A percentile compares a stretch with the other conserved stretches of the same genome.
Evolutionary conservation across 192 early-diverging fungal genomes (phyloP).

Genomic region (Paraglomus occultum): DNA sequence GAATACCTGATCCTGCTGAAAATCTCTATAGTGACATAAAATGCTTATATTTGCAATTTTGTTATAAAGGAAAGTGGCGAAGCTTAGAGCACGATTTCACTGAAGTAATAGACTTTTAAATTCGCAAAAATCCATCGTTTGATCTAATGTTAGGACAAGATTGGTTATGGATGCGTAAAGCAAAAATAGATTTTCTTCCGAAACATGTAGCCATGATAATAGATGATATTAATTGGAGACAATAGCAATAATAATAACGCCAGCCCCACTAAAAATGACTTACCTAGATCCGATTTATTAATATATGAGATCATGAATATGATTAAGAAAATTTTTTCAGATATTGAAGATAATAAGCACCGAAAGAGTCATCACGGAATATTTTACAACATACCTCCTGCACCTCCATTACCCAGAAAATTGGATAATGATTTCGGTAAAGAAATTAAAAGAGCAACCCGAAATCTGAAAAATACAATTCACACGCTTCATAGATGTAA

Average conservation of each 20-base stretch:
- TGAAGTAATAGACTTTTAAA: background rate
- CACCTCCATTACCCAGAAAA: background rate
- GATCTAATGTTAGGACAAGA: slow-evolving; percentile 16
- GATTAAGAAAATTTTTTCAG: too few relatives aligned
- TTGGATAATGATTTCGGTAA: background rate
- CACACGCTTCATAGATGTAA: background rate
- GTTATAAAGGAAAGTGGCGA: background rate
- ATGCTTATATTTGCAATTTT: background rate
- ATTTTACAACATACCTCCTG: too few relatives aligned
- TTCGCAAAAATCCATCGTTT: slow-evolving; percentile 20
- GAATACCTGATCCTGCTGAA: slow-evolving; percentile 1
- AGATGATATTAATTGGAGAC: background rate
- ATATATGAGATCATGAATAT: too few relatives aligned
- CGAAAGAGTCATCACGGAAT: too few relatives aligned
- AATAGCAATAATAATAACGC: background rate
- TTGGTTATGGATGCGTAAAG: slow-evolving; percentile 19
- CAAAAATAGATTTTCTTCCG: slow-evolving; percentile 4
- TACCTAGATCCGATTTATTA: too few relatives aligned
- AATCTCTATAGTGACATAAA: slow-evolving; percentile 12
- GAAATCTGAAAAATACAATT: background rate
- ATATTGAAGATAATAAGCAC: too few relatives aligned
- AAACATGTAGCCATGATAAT: background rate
- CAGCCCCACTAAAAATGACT: slow-evolving; percentile 18
- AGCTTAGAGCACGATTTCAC: background rate
- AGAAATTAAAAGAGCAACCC: background rate